Evolutionary conservation across 768 basidiomycete genomes (phyloP).

Genomic region (Boletus rufocinnamomeus): DNA sequence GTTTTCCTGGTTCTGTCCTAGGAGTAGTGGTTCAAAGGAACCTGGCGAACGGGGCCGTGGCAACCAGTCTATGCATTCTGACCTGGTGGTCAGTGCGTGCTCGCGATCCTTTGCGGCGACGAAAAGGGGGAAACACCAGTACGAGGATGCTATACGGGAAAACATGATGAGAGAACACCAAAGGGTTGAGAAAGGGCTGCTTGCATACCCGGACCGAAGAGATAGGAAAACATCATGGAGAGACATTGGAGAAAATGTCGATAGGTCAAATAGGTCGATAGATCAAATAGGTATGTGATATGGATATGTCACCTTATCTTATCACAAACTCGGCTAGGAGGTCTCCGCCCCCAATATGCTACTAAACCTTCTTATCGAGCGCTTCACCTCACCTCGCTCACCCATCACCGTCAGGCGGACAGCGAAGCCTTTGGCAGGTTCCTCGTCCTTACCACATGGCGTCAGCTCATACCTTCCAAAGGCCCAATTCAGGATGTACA

Average conservation of each 20-base stretch:
- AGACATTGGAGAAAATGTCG: slow-evolving; percentile 14
- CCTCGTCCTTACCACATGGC: slow-evolving; percentile 31
- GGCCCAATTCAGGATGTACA: slow-evolving; percentile 86
- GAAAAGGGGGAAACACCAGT: slow-evolving; percentile 65
- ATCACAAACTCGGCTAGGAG: slow-evolving; percentile 21
- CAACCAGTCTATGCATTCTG: slow-evolving; percentile 34
- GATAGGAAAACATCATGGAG: slow-evolving; percentile 35
- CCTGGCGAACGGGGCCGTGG: slow-evolving; percentile 20
- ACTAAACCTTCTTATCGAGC: slow-evolving; percentile 58
- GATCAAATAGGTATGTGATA: slow-evolving; percentile 11
- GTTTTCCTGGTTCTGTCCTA: slow-evolving; percentile 13
- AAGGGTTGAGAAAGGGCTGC: too few species aligned
- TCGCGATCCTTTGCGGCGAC: slow-evolving; percentile 48
- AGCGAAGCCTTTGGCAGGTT: slow-evolving; percentile 34
- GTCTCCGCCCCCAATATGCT: slow-evolving; percentile 41
- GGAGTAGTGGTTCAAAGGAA: slow-evolving; percentile 1
- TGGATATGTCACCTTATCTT: slow-evolving; percentile 20
- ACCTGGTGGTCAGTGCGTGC: slow-evolving; percentile 33
- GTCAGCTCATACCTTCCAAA: slow-evolving; percentile 83
- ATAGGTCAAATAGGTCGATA: slow-evolving; percentile 3
- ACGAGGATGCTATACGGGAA: slow-evolving; percentile 50
- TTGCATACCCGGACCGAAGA: slow-evolving; percentile 32
- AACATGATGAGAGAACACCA: slow-evolving; percentile 1
- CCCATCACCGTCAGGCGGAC: slow-evolving; percentile 89
- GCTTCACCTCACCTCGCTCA: slow-evolving; percentile 74